Base-by-base conservation (phyloP, 768 basidiomycete species). In the Amanita rubescens region DNA sequence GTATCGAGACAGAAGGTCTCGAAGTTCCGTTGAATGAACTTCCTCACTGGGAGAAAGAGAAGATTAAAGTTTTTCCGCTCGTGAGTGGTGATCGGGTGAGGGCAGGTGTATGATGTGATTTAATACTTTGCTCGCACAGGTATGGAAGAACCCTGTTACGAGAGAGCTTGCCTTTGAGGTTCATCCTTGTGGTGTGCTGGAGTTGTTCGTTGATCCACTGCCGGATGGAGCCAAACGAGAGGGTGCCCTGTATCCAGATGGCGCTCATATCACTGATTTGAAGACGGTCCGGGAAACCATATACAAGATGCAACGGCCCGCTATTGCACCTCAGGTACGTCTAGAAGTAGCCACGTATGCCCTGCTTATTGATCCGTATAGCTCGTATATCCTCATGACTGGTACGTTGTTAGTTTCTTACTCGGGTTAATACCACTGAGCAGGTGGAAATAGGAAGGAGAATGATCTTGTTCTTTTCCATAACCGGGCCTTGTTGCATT, bases 141-240 rank as follows among this genome's bases (percentile, higher is more conserved):
- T 86, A 6, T 95, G 94, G 94, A 94, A 94, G 75, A 95, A 94
- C 68, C 90, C 92, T 0, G 79, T 81, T 7, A 95, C 92, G 11
- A 83, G 84, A 22, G 72, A 73, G 1, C 76, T 97, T 19, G 90
- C 94, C 65, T 84, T 94, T 71, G 82, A 97, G 64, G 93, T 95
- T 3, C 94, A 95, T 65, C 92, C 89, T 3, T 89, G 86, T 59
- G 91, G 82, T 27, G 81, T 67, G 1, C 67, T 73, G 34, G 81
- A 87, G 59, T 75, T 94, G 27, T 57, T 85, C 51, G 71, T 96
- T 58, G 79, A 79, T n/a, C 81, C 91, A 14, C 76, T 94, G 0
- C 88, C 90, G 0, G 73, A 69, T 41, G 78, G 78, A 20, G 77
- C 79, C 0, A 69, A 69, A 24, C 74, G 77, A 9, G 76, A 82